Percentiles rank a stretch among this genome's conserved stretches.
These are phyloP conservation scores for Ramalina peruviana DNA, from an alignment of 495 filamentous ascomycete species.

Conservation along the genomic window DNA sequence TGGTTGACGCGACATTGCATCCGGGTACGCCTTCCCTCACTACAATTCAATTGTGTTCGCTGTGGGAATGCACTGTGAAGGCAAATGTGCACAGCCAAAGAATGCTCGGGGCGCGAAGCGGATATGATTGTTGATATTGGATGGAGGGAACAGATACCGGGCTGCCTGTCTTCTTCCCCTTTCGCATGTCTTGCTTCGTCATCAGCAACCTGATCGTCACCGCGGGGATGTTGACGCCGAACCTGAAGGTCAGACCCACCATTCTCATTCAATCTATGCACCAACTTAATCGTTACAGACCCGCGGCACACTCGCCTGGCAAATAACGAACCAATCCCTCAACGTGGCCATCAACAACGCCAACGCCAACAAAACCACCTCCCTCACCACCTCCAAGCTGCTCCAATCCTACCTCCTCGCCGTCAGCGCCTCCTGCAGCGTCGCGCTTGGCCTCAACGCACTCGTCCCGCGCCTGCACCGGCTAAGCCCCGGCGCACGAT, in stretches of 20 bases:
- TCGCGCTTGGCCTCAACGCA: constrained; percentile 83
- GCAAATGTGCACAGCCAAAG: no score
- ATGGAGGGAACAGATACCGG: constrained; percentile 57
- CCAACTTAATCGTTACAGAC: constrained; percentile 35
- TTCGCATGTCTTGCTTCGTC: constrained; percentile 93
- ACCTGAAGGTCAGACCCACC: constrained; percentile 37
- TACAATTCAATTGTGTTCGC: no score
- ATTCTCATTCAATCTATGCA: not conserved
- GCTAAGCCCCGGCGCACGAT: constrained; percentile 55
- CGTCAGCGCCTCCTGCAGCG: constrained; percentile 81
- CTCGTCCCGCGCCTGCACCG: constrained; percentile 73
- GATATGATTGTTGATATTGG: not conserved
- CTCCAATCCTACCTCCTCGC: constrained; percentile 83
- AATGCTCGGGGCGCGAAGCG: no score
- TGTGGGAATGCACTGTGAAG: no score
- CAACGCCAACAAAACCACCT: constrained; percentile 93
- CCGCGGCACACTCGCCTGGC: constrained; percentile 82
- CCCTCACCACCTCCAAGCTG: constrained; percentile 65
- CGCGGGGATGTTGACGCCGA: constrained; percentile 93
- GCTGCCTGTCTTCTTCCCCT: constrained; percentile 79
- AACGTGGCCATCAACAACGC: constrained; percentile 95
- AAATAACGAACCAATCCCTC: constrained; percentile 91
- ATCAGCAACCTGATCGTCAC: constrained; percentile 90
- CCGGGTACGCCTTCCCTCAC: constrained; percentile 43
- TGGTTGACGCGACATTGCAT: constrained; percentile 89